Conservation (phyloP, 2,329 filamentous ascomycete species). For the Neocucurbitaria cava region DNA sequence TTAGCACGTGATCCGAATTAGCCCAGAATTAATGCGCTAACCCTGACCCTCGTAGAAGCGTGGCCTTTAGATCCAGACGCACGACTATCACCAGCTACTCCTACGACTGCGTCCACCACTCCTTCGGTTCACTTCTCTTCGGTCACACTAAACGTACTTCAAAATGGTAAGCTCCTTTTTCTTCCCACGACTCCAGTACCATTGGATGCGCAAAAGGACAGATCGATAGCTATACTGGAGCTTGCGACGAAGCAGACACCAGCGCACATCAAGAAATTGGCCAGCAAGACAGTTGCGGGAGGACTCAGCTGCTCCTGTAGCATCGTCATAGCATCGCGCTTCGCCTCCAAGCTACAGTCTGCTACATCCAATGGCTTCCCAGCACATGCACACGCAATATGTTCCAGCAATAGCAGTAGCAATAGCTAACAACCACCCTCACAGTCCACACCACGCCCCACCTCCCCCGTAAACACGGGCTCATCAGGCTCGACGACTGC, state of each 20-base stretch:
- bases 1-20: constrained; percentile 28
- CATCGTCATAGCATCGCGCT: constrained; percentile 4
- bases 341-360: constrained; percentile 5
- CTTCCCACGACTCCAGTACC: background rate
- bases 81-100: constrained; percentile 20
- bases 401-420: background rate
- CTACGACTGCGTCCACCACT: constrained; percentile 14
- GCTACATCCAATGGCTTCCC: background rate
- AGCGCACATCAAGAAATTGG: background rate
- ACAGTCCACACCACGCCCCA: constrained; percentile 37
- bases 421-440: background rate
- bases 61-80: constrained; percentile 35
- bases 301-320: background rate
- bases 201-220: constrained; percentile 8
- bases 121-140: constrained; percentile 5
- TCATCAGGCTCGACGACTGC: constrained; percentile 72
- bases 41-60: constrained; percentile 34
- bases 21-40: constrained; percentile 24
- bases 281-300: background rate
- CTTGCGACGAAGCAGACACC: constrained; percentile 5
- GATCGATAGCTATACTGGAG: constrained; percentile 4
- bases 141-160: constrained; percentile 6
- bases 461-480: constrained; percentile 47
- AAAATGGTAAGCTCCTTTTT: constrained; percentile 27
- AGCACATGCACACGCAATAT: background rate